Evolutionary conservation across 2,329 filamentous ascomycete species (phyloP), one percentile per base, ranked within the genome.

Genomic region (Ophiostoma piceae): DNA sequence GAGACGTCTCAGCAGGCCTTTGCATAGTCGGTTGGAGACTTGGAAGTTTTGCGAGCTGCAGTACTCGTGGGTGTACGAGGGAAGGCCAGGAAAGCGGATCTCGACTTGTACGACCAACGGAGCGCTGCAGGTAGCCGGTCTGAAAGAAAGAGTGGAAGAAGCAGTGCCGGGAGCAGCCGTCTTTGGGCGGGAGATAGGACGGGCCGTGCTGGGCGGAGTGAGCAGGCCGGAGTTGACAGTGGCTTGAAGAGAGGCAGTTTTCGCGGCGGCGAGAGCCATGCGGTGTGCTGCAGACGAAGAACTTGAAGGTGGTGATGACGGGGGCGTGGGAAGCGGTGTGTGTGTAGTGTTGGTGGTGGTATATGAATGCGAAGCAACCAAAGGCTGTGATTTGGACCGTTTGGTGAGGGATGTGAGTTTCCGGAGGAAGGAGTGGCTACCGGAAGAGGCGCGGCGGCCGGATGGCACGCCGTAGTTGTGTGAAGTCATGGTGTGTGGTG

Each of bases 1-100:
- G 64, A 86, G 79, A 54, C 83, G 82, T 37, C 80, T 80, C 14
- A 85, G 74, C n/a, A 86, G 75, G 1, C 80, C 83, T 51, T 81
- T 79, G 74, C 82, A 84, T 65, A 85, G 75, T n/a, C 80, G 78
- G 70, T 83, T 80, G 57, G 81, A 81, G 66, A 80, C 79, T 19
- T 78, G 75, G 66, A 86, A 79, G 43, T 74, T 75, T 2, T 79
- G 74, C 1, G 84, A 85, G 71, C 81, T 79, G 69, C 79, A 79
- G 74, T 85, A 86, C 71, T 79, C 80, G 67, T 81, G 79, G 67
- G 74, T 78, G 75, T 84, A 83, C 32, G 67, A 62, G 14, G 68
- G 65, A 2, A 70, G 70, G 43, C 71, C 68, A 9, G 70, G 67
- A 66, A 75, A 73, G 68, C 68, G 71, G 29, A 74, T 68, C 43